Base-by-base conservation (phyloP, 164 flowering plant genomes). In the Liquidambar formosana region DNA sequence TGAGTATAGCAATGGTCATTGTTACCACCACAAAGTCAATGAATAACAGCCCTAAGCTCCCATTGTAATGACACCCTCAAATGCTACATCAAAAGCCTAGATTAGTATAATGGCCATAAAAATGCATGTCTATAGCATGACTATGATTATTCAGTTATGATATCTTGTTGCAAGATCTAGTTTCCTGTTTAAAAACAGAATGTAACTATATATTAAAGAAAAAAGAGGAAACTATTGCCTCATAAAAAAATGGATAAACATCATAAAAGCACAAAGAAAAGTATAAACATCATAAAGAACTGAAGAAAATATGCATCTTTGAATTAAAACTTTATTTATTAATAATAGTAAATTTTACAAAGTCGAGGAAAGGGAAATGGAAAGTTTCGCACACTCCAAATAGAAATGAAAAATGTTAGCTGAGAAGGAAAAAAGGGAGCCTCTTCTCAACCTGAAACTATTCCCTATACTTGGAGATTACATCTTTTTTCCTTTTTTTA, bases 391-490 rank as follows among this genome's bases (percentile, higher is more conserved):
- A 33, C 41, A 25, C 5, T 14, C 38, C 60, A 23, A 26, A 23
- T 13, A 6, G 19, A 10, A 23, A 13, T 22, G 15, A 10, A 12
- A 10, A 19, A 12, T 65, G 22, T 21, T 25, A 16, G 62, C 23
- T 57, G 62, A 57, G 53, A 57, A 66, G 62, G 62, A 57, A 66
- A 66, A 66, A 66, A 15, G 28, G 16, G 60, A 21, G 21, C 19
- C 62, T 66, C 70, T 66, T 66, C 70, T 44, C 70, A 66, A 44
- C 21, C 52, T 12, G n/a, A n/a, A 15, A 12, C 51, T 44, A 43
- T 18, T 23, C 28, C 1, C 47, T 25, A 38, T 19, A 43, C 52
- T 1, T 3, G 9, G 0, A 15, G 2, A 33, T 33, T 33, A 33
- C 41, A 33, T 33, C 41, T 13, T 4, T 2, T 5, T 5, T 49